Base-by-base conservation (phyloP, 768 basidiomycete species). In the Russula vinacea region DNA sequence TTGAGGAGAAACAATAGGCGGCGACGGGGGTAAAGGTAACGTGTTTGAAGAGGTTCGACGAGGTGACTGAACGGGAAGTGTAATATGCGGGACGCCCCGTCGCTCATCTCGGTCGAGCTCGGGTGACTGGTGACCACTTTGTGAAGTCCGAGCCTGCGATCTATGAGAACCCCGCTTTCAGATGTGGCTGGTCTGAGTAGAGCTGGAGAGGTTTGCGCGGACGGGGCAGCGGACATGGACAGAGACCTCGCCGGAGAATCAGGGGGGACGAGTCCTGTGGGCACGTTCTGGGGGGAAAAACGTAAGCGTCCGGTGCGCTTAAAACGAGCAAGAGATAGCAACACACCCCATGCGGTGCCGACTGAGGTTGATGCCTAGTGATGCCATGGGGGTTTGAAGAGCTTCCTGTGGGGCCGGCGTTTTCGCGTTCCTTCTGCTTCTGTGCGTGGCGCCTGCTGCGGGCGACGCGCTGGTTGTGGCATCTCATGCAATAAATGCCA, bases 401-500 rank as follows among this genome's bases (percentile, higher is more conserved):
- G 10, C 76, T 78, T 53, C 77, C 80, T 62, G 87, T 85, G 70
- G 80, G 79, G 58, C 68, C 62, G 56, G 74, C 65, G 62, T 64
- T 68, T 60, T 75, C 72, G 26, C 76, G 74, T 72, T 90, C 86
- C 26, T 88, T 85, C 71, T 92, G 87, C 74, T 90, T 91, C 76
- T 98, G 94, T 2, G 90, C 89, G 74, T 98, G 92, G 64, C 89
- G 86, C 68, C 94, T 78, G 67, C 94, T 94, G 70, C 91, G 87
- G 40, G 92, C 93, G 77, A 98, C 97, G 66, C 97, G 90, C 64
- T 98, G 93, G 75, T 94, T 98, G 73, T 99, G 97, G 71, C 97
- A 99, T 55, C 87, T 84, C 97, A 96, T 98, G 74, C 97, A 99
- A 73, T 98, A 98, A 62, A 98, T 98, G 59, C 97, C 97, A 71